Base-by-base conservation (phyloP, 2,329 filamentous ascomycete species). In the Aspergillus sp. region DNA sequence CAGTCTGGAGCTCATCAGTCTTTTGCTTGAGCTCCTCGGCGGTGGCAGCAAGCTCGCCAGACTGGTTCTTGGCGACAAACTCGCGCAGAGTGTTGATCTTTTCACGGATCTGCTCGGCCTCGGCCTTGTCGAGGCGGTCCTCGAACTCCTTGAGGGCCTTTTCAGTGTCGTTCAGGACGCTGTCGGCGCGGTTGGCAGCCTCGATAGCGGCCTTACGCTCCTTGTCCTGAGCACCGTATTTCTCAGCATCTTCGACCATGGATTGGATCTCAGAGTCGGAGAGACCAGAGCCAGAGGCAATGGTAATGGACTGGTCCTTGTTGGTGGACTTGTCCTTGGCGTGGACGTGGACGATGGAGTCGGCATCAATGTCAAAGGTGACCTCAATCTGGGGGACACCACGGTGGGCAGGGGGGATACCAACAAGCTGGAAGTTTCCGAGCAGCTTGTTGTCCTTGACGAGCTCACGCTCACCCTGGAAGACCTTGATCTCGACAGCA, bases 221-320 rank as follows among this genome's bases (percentile, higher is more conserved):
- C 89, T 97, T 97, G 80, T 98, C 94, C 70, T 89, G 80, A 82
- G 95, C 93, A 62, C 91, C 92, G 78, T 96, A 98, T 83, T 93
- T 94, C 89, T 98, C 94, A 57, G 95, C 96, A 79, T 98, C 95
- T 78, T 94, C 86, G 76, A 99, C 93, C 95, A 99, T 98, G 83
- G 88, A 89, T 84, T 97, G 87, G 69, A 99, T 99, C 85, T 99
- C 94, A 60, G 85, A 81, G 65, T 99, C 93, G 52, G 92, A 97
- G 61, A 98, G 91, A 88, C 95, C 94, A 68, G 94, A 98, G 80
- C 94, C 95, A 63, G 93, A 97, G 60, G 94, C 93, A 79, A 99
- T 97, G 78, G 94, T 98, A 83, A 99, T 98, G 66, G 93, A 97
- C 86, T 99, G 94, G 79, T 98, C 94, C 89, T 97, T 98, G 89